These are phyloP conservation scores for Trichocladium antarcticum DNA, from an alignment of 495 filamentous ascomycete species.

Conservation along the genomic window DNA sequence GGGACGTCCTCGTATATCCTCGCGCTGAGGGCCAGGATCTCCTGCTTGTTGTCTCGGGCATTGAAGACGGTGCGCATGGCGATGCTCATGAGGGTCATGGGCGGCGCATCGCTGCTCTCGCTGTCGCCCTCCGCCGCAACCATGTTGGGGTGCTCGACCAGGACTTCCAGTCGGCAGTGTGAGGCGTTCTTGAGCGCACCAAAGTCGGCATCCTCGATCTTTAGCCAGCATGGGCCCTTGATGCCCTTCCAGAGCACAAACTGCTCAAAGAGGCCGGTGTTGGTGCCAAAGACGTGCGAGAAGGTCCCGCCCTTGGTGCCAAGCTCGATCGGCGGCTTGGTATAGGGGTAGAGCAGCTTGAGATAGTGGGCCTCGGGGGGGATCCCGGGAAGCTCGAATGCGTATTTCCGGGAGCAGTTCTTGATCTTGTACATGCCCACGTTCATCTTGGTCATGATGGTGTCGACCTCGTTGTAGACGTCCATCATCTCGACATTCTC, in stretches of 20 bases:
- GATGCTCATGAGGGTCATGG: conserved; percentile 88
- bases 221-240: conserved; percentile 97
- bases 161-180: conserved; percentile 91
- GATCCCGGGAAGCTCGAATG: conserved; percentile 80
- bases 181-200: conserved; percentile 78
- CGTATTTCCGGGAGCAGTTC: conserved; percentile 78
- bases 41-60: conserved; percentile 88
- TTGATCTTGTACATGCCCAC: conserved; percentile 92
- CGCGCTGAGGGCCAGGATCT: conserved; percentile 81
- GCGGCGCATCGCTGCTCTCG: conserved; percentile 69
- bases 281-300: conserved; percentile 87
- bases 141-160: conserved; percentile 61
- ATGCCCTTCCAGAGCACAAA: conserved; percentile 97
- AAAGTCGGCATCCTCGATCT: conserved; percentile 75
- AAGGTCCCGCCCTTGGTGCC: conserved; percentile 74
- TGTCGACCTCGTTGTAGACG: conserved; percentile 79
- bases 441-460: conserved; percentile 68
- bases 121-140: conserved; percentile 60
- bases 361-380: conserved; percentile 85
- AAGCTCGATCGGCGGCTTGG: conserved; percentile 48
- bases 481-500: conserved; percentile 82
- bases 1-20: conserved; percentile 86
- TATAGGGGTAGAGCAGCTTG: conserved; percentile 89
- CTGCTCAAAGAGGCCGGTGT: conserved; percentile 90
- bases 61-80: conserved; percentile 81